These are phyloP conservation scores for Ailanthus altissimus DNA, from an alignment of 345 rosid genomes.

Conservation along the genomic window DNA sequence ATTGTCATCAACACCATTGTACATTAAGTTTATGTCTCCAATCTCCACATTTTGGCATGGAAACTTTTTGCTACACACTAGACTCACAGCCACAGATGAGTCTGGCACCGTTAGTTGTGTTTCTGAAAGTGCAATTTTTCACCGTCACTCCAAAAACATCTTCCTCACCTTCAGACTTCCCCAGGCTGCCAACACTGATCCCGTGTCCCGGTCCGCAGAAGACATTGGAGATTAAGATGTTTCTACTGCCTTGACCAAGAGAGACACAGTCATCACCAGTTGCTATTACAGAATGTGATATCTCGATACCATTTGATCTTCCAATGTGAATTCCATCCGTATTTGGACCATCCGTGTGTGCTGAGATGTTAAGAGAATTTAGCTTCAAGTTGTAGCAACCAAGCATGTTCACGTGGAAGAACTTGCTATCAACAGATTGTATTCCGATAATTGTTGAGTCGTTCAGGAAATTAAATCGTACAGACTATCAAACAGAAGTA, in stretches of 20 bases:
- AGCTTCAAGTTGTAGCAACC: constrained; percentile 27
- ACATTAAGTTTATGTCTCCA: not conserved
- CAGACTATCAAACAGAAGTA: not conserved
- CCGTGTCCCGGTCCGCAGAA: constrained; percentile 40
- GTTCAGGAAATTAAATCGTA: constrained; percentile 19
- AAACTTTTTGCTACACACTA: not conserved
- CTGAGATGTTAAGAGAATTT: constrained; percentile 12
- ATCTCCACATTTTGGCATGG: not conserved
- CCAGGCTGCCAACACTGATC: constrained; percentile 16
- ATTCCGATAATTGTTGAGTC: constrained; percentile 19
- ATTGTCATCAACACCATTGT: not conserved
- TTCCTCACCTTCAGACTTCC: not conserved
- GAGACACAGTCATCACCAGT: constrained; percentile 41
- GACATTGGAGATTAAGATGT: constrained; percentile 21
- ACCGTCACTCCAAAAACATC: not conserved
- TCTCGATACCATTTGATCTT: constrained; percentile 22
- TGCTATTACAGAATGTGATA: constrained; percentile 21
- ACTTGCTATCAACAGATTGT: constrained; percentile 27
- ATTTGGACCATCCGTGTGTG: constrained; percentile 29
- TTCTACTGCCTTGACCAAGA: constrained; percentile 23
- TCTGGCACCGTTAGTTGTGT: constrained; percentile 1
- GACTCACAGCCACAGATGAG: not conserved
- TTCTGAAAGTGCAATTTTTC: not conserved
- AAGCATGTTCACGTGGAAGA: constrained; percentile 28
- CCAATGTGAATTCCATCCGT: constrained; percentile 32